These are phyloP conservation scores for Brachypodium distachyon DNA, from an alignment of 202 grass and related monocot genomes.

Conservation along the genomic window DNA sequence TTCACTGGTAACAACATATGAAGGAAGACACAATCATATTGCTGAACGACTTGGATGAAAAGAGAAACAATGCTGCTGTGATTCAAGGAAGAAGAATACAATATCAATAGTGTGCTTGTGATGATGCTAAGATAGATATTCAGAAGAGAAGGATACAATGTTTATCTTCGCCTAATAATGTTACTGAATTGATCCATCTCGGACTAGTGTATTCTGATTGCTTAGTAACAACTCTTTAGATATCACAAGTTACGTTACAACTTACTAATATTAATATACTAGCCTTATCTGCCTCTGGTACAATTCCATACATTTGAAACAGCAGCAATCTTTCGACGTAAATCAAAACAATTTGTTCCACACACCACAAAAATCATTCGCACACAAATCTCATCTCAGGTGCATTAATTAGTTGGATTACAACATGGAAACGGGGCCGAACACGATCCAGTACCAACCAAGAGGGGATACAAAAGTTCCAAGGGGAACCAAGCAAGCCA, in stretches of 20 bases:
- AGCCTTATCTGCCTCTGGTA: neutral
- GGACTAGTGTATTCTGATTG: neutral
- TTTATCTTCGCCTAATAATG: neutral
- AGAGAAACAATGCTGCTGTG: neutral
- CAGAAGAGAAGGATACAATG: neutral
- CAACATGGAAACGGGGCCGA: neutral
- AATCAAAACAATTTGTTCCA: neutral
- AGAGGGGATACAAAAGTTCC: constrained; percentile 2
- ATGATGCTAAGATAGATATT: neutral
- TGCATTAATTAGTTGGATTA: constrained; percentile 12
- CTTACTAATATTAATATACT: too few relatives aligned
- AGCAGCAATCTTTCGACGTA: neutral
- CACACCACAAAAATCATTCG: neutral
- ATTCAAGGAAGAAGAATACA: too few relatives aligned
- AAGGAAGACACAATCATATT: constrained; percentile 51
- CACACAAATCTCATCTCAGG: neutral
- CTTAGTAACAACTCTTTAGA: neutral
- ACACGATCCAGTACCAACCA: neutral
- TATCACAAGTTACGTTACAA: neutral
- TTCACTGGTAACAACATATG: constrained; percentile 44
- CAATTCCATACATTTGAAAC: neutral
- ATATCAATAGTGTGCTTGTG: neutral
- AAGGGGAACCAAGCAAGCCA: neutral
- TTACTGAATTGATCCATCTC: neutral
- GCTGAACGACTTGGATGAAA: neutral